phyloP scores from a whole-genome alignment of 192 early-diverging fungal genomes.

The Umbelopsis sp. region DNA sequence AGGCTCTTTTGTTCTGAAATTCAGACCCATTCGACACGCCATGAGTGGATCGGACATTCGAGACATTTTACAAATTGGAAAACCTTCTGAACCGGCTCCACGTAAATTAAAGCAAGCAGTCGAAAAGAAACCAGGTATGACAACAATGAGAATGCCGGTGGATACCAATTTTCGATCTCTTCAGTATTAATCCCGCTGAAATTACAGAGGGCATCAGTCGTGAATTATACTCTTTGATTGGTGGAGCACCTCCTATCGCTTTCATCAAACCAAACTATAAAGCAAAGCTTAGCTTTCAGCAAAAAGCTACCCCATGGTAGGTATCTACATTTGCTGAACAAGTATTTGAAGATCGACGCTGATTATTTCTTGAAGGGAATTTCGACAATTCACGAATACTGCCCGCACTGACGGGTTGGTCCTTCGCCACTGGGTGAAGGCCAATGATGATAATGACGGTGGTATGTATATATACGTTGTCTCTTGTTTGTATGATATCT shows the following conservation, averaged over 20 bases:
- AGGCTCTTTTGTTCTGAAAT: too few species aligned
- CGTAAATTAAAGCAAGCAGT: conserved; percentile 35
- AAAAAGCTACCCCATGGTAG: conserved; percentile 68
- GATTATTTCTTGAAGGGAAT: conserved; percentile 49
- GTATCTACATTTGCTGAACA: not conserved
- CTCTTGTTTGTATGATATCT: not conserved
- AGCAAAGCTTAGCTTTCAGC: conserved; percentile 72
- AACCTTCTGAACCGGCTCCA: conserved; percentile 37
- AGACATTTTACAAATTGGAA: conserved; percentile 60
- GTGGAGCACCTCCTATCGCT: conserved; percentile 67
- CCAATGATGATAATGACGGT: conserved; percentile 48
- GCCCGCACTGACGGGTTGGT: conserved; percentile 74
- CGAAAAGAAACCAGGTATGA: conserved; percentile 55
- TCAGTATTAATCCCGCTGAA: not conserved
- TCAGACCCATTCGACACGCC: conserved; percentile 7
- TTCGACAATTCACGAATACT: conserved; percentile 72
- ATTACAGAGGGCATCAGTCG: conserved; percentile 54
- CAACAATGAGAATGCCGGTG: not conserved
- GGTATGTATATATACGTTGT: not conserved
- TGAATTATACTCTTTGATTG: conserved; percentile 67
- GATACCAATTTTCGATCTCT: not conserved
- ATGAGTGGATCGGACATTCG: conserved; percentile 57
- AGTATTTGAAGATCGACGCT: not conserved
- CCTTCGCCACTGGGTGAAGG: conserved; percentile 80
- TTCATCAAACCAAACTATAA: conserved; percentile 63